phyloP scores from a whole-genome alignment of 106 monocot species.

The Dendrobium chrysotoxum region DNA sequence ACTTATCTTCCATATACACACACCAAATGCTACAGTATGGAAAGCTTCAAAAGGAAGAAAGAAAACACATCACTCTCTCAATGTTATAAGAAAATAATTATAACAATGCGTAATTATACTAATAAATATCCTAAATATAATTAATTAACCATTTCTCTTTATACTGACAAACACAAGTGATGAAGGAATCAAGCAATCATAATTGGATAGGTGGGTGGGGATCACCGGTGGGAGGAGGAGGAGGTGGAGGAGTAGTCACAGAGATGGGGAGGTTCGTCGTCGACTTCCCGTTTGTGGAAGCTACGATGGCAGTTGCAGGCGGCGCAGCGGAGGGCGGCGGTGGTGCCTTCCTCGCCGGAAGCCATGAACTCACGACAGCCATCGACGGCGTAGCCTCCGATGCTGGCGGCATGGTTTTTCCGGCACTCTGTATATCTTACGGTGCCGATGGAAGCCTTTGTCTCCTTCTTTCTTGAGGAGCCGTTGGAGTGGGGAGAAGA shows the following conservation, averaged over 20 bases:
- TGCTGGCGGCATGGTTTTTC: slow-evolving; percentile 11
- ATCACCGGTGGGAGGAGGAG: slow-evolving; percentile 2
- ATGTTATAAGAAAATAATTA: too few species aligned
- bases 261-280: not conserved
- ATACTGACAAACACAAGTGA: too few species aligned
- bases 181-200: not conserved
- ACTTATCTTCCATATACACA: too few species aligned
- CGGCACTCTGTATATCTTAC: slow-evolving; percentile 13
- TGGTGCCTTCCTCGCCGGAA: slow-evolving; percentile 13
- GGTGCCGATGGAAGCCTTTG: not conserved
- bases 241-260: slow-evolving; percentile 9
- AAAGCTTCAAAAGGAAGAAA: too few species aligned
- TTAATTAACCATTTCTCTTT: too few species aligned
- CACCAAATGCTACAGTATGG: too few species aligned
- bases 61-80: too few species aligned
- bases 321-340: slow-evolving; percentile 15
- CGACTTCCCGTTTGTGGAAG: slow-evolving; percentile 11
- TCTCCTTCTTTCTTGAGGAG: not conserved
- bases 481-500: not conserved
- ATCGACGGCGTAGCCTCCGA: slow-evolving; percentile 21
- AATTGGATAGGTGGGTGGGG: not conserved
- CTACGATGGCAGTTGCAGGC: slow-evolving; percentile 22
- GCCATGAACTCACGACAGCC: slow-evolving; percentile 23
- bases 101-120: too few species aligned
- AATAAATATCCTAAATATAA: too few species aligned